phyloP scores from a whole-genome alignment of 2,329 filamentous ascomycete species.

The Ophiocordyceps camponoti-floridani region DNA sequence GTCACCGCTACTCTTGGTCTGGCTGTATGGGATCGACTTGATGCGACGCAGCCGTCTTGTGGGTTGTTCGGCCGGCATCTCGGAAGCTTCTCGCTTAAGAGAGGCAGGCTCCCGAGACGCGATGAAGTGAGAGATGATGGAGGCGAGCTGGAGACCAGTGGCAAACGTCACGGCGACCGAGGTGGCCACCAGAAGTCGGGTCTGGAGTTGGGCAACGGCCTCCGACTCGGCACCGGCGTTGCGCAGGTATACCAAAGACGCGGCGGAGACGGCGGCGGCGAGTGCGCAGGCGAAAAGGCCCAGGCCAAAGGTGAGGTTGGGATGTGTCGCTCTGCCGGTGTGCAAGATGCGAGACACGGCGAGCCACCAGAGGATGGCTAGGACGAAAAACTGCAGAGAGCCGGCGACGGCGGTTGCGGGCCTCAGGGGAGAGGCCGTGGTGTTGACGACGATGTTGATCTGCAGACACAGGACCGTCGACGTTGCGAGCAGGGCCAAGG shows the following conservation, averaged over 20 bases:
- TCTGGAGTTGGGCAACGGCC: slow-evolving; percentile 4
- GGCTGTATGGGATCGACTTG: slow-evolving; percentile 34
- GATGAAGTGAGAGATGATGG: slow-evolving; percentile 26
- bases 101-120: slow-evolving; percentile 13
- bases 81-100: slow-evolving; percentile 8
- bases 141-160: slow-evolving; percentile 28
- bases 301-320: slow-evolving; percentile 9
- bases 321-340: slow-evolving; percentile 7
- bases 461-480: slow-evolving; percentile 5
- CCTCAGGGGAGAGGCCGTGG: slow-evolving; percentile 1
- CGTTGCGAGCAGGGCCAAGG: slow-evolving; percentile 6
- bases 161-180: slow-evolving; percentile 26
- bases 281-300: slow-evolving; percentile 22
- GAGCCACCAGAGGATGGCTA: slow-evolving; percentile 9
- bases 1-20: slow-evolving; percentile 18
- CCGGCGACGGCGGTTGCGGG: slow-evolving; percentile 10
- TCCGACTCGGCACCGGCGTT: slow-evolving; percentile 5
- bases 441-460: slow-evolving; percentile 3
- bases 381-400: slow-evolving; percentile 10
- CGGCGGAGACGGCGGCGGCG: slow-evolving; percentile 26
- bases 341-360: slow-evolving; percentile 15
- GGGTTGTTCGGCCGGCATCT: slow-evolving; percentile 9
- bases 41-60: slow-evolving; percentile 12
- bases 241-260: slow-evolving; percentile 21
- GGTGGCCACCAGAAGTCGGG: slow-evolving; percentile 22